These are phyloP conservation scores for Wickerhamomyces ciferrii DNA, from an alignment of 805 yeast genomes.

Conservation along the genomic window DNA sequence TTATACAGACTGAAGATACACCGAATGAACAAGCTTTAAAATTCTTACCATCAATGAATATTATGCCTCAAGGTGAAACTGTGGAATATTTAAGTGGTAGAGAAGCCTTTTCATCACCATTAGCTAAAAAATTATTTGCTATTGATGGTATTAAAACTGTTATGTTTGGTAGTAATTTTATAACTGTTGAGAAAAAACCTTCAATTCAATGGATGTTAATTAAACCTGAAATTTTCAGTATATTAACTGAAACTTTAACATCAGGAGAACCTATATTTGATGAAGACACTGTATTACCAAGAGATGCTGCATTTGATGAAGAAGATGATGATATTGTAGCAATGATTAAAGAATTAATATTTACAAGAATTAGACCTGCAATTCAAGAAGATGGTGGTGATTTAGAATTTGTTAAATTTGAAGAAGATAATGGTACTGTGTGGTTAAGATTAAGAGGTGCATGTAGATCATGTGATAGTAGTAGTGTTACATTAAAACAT, in stretches of 20 bases:
- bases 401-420: conserved; percentile 59
- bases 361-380: conserved; percentile 69
- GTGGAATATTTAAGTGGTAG: conserved; percentile 70
- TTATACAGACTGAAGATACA: conserved; percentile 79
- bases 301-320: conserved; percentile 42
- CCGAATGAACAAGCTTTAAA: conserved; percentile 86
- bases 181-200: conserved; percentile 66
- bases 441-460: conserved; percentile 60
- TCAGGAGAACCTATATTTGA: conserved; percentile 49
- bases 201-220: conserved; percentile 49
- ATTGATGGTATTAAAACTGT: conserved; percentile 74
- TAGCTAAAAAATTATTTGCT: conserved; percentile 69
- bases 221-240: conserved; percentile 58
- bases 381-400: conserved; percentile 77
- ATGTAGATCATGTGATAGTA: conserved; percentile 66
- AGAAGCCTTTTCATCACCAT: conserved; percentile 70
- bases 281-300: conserved; percentile 14
- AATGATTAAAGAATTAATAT: conserved; percentile 65
- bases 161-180: conserved; percentile 79
- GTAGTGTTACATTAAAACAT: conserved; percentile 58
- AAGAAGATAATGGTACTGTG: conserved; percentile 54
- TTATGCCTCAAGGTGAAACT: conserved; percentile 63
- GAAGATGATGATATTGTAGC: conserved; percentile 63
- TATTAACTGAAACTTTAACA: conserved; percentile 23
- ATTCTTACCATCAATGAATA: conserved; percentile 68